phyloP scores from a whole-genome alignment of 805 yeast species.

The Suhomyces faveliae region DNA sequence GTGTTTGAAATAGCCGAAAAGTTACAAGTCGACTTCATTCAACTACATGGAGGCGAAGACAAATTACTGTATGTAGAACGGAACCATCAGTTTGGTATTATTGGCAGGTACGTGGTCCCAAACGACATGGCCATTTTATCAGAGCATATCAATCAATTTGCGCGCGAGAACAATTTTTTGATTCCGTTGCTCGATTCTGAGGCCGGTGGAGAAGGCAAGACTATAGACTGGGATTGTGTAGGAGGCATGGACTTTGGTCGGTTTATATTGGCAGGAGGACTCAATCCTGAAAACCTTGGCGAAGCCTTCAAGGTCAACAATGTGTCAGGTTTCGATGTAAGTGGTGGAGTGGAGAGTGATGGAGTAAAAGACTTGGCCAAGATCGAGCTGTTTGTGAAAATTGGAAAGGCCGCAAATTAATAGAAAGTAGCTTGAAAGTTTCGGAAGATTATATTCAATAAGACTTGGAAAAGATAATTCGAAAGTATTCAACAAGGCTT shows the following conservation, averaged over 20 bases:
- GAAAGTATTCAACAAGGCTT: too few relatives aligned
- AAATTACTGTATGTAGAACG: slow-evolving; percentile 54
- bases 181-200: slow-evolving; percentile 80
- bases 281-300: slow-evolving; percentile 69
- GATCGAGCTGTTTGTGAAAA: slow-evolving; percentile 54
- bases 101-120: slow-evolving; percentile 67
- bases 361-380: slow-evolving; percentile 72
- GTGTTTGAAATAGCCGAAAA: slow-evolving; percentile 46
- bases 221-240: slow-evolving; percentile 64
- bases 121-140: slow-evolving; percentile 44
- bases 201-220: slow-evolving; percentile 86
- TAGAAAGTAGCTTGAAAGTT: slow-evolving; percentile 20
- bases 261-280: slow-evolving; percentile 86
- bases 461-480: too few relatives aligned
- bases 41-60: slow-evolving; percentile 71
- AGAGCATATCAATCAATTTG: slow-evolving; percentile 13
- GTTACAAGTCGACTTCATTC: slow-evolving; percentile 70
- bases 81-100: slow-evolving; percentile 55
- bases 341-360: slow-evolving; percentile 87
- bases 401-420: slow-evolving; percentile 27
- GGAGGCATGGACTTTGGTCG: slow-evolving; percentile 34
- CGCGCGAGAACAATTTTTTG: slow-evolving; percentile 37
- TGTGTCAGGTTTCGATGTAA: slow-evolving; percentile 88
- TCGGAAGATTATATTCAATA: too few relatives aligned
- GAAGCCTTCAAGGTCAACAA: slow-evolving; percentile 54